A percentile compares a stretch with the other conserved stretches of the same genome.
phyloP scores from a whole-genome alignment of 345 rosid genomes.

The Viola odorata region DNA sequence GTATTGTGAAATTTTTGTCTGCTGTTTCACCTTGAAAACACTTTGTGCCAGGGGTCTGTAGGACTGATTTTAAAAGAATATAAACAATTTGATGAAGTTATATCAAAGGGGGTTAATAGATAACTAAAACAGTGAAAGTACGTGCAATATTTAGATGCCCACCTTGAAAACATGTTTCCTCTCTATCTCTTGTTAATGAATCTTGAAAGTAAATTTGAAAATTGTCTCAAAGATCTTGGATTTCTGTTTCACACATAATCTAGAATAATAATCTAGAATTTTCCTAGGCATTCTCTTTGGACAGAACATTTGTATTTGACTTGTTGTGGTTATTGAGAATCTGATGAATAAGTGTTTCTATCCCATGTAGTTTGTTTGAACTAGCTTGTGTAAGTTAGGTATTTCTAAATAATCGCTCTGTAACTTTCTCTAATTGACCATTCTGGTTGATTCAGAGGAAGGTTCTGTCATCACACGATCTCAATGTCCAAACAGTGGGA shows the following conservation, averaged over 20 bases:
- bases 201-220: too few species aligned
- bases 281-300: too few species aligned
- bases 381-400: neutral
- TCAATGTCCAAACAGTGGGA: constrained; percentile 33
- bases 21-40: neutral
- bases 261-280: too few species aligned
- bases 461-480: constrained; percentile 42
- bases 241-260: too few species aligned
- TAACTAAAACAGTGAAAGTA: neutral
- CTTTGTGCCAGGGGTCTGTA: neutral
- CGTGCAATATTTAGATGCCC: neutral
- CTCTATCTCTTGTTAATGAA: neutral
- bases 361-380: neutral
- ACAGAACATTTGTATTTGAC: too few species aligned
- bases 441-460: constrained; percentile 41
- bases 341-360: too few species aligned
- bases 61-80: neutral
- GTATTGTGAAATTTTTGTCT: neutral
- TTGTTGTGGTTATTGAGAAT: too few species aligned
- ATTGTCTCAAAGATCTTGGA: too few species aligned
- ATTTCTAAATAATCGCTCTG: constrained; percentile 8
- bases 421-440: constrained; percentile 24
- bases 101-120: neutral
- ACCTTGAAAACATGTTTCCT: neutral
- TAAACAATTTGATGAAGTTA: neutral